These are phyloP conservation scores for Ceratorhiza oryzae-sativae DNA, from an alignment of 1,284 basidiomycete species.

Conservation along the genomic window DNA sequence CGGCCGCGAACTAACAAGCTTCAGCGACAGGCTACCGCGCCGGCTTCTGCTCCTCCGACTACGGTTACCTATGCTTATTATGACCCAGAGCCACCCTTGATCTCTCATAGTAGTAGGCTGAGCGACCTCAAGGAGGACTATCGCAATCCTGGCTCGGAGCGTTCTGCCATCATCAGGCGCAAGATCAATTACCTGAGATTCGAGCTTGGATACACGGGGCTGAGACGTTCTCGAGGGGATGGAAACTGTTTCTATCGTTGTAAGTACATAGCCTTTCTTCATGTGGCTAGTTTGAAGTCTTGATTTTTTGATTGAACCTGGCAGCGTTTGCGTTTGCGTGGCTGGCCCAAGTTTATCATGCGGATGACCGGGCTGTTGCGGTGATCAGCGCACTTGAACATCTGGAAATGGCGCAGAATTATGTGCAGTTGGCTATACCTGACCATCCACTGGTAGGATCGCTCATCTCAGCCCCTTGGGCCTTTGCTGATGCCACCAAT, in stretches of 20 bases:
- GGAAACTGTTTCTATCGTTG: constrained; percentile 38
- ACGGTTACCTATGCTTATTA: constrained; percentile 12
- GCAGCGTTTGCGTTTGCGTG: constrained; percentile 34
- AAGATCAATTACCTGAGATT: constrained; percentile 39
- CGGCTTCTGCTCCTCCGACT: constrained; percentile 2
- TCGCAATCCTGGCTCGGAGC: constrained; percentile 23
- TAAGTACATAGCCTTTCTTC: neutral
- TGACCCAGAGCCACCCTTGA: constrained; percentile 24
- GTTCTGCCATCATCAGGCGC: constrained; percentile 30
- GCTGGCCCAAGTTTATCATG: constrained; percentile 14
- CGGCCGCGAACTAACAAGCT: constrained; percentile 10
- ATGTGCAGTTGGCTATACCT: neutral
- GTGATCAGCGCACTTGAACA: constrained; percentile 22
- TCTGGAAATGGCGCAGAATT: constrained; percentile 27
- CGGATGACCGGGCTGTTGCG: constrained; percentile 12
- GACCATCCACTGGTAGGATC: constrained; percentile 6
- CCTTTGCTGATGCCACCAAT: neutral
- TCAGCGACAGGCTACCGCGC: constrained; percentile 15
- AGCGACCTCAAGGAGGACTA: constrained; percentile 34
- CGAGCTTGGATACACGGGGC: constrained; percentile 29
- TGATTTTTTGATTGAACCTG: neutral
- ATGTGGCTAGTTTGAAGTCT: neutral
- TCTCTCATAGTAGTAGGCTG: neutral
- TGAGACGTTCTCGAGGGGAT: constrained; percentile 32
- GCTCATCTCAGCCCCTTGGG: neutral